These are phyloP conservation scores for Capsicum rhomboideum DNA, from an alignment of 257 asterid genomes.

Conservation along the genomic window DNA sequence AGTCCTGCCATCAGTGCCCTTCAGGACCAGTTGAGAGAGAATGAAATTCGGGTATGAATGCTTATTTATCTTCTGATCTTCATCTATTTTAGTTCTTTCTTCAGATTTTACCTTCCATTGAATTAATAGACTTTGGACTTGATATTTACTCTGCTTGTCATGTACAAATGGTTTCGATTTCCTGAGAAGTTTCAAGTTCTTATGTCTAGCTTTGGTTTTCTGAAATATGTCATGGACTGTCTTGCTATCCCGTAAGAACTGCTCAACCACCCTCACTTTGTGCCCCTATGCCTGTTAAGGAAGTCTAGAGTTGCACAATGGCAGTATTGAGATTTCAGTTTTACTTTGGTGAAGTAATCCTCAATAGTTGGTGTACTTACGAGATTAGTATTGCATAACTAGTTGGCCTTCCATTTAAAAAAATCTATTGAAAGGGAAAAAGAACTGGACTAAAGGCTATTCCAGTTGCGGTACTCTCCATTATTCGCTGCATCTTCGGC, in stretches of 20 bases:
- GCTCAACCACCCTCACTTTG: neutral
- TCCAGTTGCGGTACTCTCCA: neutral
- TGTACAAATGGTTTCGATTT: neutral
- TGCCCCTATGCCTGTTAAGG: neutral
- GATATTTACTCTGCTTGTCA: neutral
- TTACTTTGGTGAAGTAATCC: neutral
- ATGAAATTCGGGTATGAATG: slow-evolving; percentile 69
- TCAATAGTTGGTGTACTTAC: neutral
- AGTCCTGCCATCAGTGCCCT: slow-evolving; percentile 84
- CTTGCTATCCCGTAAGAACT: neutral
- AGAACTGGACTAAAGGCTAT: neutral
- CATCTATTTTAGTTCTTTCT: neutral
- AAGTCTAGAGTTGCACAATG: neutral
- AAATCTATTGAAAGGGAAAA: neutral
- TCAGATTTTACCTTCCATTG: neutral
- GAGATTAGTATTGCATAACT: neutral
- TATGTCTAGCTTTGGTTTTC: neutral
- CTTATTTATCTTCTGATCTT: neutral
- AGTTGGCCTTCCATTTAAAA: neutral
- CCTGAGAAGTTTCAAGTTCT: neutral
- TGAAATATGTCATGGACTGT: neutral
- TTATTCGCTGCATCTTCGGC: neutral
- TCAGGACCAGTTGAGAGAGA: slow-evolving; percentile 85
- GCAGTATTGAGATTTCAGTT: neutral
- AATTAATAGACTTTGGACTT: neutral